Base-by-base conservation (phyloP, 495 filamentous ascomycete species). In the Halenospora varia region DNA sequence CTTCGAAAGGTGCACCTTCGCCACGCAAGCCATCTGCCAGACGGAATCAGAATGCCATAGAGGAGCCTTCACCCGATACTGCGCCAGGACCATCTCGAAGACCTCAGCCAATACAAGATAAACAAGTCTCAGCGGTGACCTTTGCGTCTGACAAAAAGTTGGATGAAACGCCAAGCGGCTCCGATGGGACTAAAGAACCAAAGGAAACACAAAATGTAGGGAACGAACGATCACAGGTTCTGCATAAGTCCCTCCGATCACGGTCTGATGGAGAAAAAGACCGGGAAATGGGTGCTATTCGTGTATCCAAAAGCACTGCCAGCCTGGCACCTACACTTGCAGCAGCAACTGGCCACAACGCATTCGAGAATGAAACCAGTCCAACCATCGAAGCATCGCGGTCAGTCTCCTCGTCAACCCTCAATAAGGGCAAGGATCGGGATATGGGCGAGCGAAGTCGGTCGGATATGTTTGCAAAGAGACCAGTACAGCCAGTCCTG, bases 281-380 rank as follows among this genome's bases (percentile, higher is more conserved):
- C 1, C 49, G 17, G 13, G 40, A 29, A 25, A 15, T 44, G 29
- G 23, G 35, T 46, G 47, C 46, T 6, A 25, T 29, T 9, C 50
- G 23, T 29, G 48, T 42, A 25, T 42, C 22, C 25, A 63, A 61
- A 51, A 49, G 60, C 15, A 39, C 54, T 18, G 59, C 55, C 41
- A 65, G 62, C 46, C 18, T 65, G 8, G 62, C 60, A 25, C 60
- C 62, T 15, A 65, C 62, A 17, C 50, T 62, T 47, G 39, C 62
- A 26, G 60, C 48, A 42, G 60, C 60, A 13, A 64, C 54, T 26
- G 65, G 60, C 15, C 55, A 67, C 19, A 13, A 64, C 17, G 45
- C 52, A n/a, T 13, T 57, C 8, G 55, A 41, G 1, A 52, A 59
- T 39, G 10, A 17, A 8, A 8, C 20, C 8, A 45, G 10, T 11